These are phyloP conservation scores for Protomyces macrosporus DNA, from an alignment of 1,139 yeast genomes.

Conservation along the genomic window DNA sequence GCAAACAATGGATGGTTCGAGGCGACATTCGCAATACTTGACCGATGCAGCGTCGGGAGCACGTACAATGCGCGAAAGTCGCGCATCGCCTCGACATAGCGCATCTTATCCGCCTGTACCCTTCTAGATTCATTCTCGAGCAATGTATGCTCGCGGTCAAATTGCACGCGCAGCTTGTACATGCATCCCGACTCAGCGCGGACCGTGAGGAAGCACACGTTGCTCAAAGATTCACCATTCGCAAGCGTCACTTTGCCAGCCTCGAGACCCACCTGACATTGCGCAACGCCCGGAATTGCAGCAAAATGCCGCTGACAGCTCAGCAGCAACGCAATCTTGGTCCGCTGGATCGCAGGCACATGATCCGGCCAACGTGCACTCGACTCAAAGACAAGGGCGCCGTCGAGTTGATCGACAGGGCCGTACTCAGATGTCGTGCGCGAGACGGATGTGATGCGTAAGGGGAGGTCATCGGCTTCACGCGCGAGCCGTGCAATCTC, in stretches of 20 bases:
- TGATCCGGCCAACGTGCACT: slow-evolving; percentile 97
- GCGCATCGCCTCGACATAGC: slow-evolving; percentile 19
- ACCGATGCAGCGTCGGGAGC: slow-evolving; percentile 73
- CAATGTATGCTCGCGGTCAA: slow-evolving; percentile 32
- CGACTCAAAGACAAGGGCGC: slow-evolving; percentile 78
- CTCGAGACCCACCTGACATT: slow-evolving; percentile 53
- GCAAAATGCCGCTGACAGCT: slow-evolving; percentile 54
- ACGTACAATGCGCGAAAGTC: slow-evolving; percentile 51
- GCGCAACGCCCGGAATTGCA: slow-evolving; percentile 48
- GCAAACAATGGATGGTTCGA: slow-evolving; percentile 71
- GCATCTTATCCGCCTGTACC: slow-evolving; percentile 15
- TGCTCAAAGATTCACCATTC: slow-evolving; percentile 31
- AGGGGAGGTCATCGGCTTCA: slow-evolving; percentile 57
- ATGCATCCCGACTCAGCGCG: slow-evolving; percentile 30
- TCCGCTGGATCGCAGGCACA: slow-evolving; percentile 71
- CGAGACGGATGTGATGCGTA: slow-evolving; percentile 62
- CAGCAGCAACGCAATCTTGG: slow-evolving; percentile 81
- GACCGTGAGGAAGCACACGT: slow-evolving; percentile 32
- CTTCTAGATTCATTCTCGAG: slow-evolving; percentile 27
- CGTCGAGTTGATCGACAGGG: slow-evolving; percentile 41
- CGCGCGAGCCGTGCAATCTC: slow-evolving; percentile 66
- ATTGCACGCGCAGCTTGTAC: slow-evolving; percentile 32
- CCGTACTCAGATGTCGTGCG: slow-evolving; percentile 3
- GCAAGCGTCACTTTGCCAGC: slow-evolving; percentile 46
- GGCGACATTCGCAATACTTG: slow-evolving; percentile 65